Evolutionary conservation across 2,329 filamentous ascomycete genomes (phyloP).

Genomic region (Clarireedia sp.): DNA sequence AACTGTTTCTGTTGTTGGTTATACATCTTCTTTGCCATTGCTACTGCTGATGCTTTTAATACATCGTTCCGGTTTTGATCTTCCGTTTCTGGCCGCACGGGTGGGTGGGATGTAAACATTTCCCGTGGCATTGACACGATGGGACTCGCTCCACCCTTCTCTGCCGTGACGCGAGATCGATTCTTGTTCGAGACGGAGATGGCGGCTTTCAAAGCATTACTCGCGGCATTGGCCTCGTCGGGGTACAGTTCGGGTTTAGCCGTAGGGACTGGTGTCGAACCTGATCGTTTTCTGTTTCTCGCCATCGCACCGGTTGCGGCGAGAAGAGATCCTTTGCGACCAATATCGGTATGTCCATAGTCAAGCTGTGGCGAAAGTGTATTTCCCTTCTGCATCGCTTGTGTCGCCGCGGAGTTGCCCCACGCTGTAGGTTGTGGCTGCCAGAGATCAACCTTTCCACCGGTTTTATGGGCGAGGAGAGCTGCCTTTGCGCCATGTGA

Average conservation of each 20-base stretch:
- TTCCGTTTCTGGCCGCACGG: conserved; percentile 62
- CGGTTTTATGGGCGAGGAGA: conserved; percentile 52
- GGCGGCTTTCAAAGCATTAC: conserved; percentile 67
- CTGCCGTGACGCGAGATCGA: conserved; percentile 23
- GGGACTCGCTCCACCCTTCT: conserved; percentile 53
- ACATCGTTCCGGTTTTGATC: conserved; percentile 66
- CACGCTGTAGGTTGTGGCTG: conserved; percentile 35
- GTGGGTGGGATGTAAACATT: conserved; percentile 72
- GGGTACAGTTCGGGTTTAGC: conserved; percentile 40
- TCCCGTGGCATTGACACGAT: conserved; percentile 60
- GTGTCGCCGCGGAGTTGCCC: conserved; percentile 62
- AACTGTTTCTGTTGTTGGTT: conserved; percentile 52
- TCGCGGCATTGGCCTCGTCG: conserved; percentile 50
- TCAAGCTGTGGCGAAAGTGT: conserved; percentile 37
- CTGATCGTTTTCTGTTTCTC: conserved; percentile 47
- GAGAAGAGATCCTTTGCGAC: conserved; percentile 57
- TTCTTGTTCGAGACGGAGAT: conserved; percentile 42
- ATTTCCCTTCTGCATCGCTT: conserved; percentile 47
- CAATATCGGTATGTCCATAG: conserved; percentile 40
- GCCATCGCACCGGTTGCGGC: conserved; percentile 74
- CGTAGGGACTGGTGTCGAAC: conserved; percentile 45
- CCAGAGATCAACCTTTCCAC: conserved; percentile 44
- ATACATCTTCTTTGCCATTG: conserved; percentile 87
- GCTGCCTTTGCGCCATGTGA: conserved; percentile 68
- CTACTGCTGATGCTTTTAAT: conserved; percentile 73